Evolutionary conservation across 2,329 filamentous ascomycete species (phyloP).

Genomic region (Epichloe glyceriae): DNA sequence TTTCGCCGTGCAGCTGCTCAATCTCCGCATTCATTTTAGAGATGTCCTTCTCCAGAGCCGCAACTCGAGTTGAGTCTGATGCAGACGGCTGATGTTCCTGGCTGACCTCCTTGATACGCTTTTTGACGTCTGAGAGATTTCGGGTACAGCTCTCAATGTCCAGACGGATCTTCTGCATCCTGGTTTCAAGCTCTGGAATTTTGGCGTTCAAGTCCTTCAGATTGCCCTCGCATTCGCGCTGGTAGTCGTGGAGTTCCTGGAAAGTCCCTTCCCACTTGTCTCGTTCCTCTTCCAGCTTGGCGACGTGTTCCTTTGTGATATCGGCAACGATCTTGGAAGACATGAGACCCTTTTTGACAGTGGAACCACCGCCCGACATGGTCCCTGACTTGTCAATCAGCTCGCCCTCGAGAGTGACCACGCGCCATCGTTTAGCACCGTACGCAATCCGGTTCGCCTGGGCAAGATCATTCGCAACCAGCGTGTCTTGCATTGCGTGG

Average conservation of each 20-base stretch:
- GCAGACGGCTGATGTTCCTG: conserved; percentile 72
- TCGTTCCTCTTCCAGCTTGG: conserved; percentile 74
- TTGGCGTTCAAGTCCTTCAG: conserved; percentile 62
- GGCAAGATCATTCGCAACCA: conserved; percentile 84
- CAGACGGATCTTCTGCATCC: conserved; percentile 78
- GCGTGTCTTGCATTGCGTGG: conserved; percentile 85
- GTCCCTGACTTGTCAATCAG: conserved; percentile 97
- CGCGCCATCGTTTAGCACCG: conserved; percentile 83
- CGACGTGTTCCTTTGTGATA: conserved; percentile 75
- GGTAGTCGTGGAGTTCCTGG: conserved; percentile 71
- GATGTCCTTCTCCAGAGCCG: conserved; percentile 65
- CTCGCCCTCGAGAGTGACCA: conserved; percentile 89
- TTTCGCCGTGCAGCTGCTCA: conserved; percentile 68
- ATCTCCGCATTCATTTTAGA: conserved; percentile 63
- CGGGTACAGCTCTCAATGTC: conserved; percentile 79
- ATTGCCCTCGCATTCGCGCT: conserved; percentile 62
- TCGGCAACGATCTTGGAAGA: conserved; percentile 88
- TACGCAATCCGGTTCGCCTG: conserved; percentile 97
- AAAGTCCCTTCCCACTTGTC: conserved; percentile 76
- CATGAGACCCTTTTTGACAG: conserved; percentile 87
- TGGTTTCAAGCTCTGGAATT: conserved; percentile 75
- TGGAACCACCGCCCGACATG: conserved; percentile 92
- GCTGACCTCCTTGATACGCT: conserved; percentile 72
- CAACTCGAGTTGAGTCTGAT: conserved; percentile 62
- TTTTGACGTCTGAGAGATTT: conserved; percentile 73